Base-by-base conservation (phyloP, 495 filamentous ascomycete genomes). In the Xylaria venustula region DNA sequence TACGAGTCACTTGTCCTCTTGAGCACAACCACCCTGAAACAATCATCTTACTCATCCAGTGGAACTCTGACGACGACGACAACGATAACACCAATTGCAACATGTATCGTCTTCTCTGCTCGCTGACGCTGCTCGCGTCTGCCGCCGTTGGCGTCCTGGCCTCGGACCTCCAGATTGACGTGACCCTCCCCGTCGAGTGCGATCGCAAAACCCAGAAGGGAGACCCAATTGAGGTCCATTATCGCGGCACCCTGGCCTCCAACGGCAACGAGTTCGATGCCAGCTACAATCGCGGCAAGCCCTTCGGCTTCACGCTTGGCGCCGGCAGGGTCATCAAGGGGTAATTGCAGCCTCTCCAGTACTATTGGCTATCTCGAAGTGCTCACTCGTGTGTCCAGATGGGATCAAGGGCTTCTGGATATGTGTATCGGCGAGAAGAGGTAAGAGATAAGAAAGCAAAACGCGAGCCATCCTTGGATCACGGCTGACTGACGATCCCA, bases 341-440 rank as follows among this genome's bases (percentile, higher is more conserved):
- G 86, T 91, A 64, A 54, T 42, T 61, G 80, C 77, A 61, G 34
- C 41, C 51, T 44, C 60, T 19, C 6, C 25, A 12, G 17, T 3
- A 14, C n/a, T 22, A 41, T 50, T 20, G 6, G 45, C 9, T 28
- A 30, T 25, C 30, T 28, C 19, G n/a, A 61, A 42, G 15, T 60
- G 14, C 37, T 52, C 19, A 46, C 60, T 37, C 67, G 53, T 22
- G 40, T 58, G 19, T 54, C 1, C 32, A 85, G 82, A 71, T 98
- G 94, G 94, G 94, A 98, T 71, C 73, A 94, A 69, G 93, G 93
- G 40, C 81, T 97, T 32, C 67, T 95, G 56, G 91, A 92, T 66
- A 98, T 98, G 94, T 98, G 94, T 74, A 88, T 96, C 65, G 95
- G 94, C 36, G 94, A 98, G 81, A 94, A 92, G 84, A 85, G 79